Percentiles rank a stretch among this genome's conserved stretches.
phyloP scores from a whole-genome alignment of 73 alveolate genomes.

The Paramecium octaurelia region DNA sequence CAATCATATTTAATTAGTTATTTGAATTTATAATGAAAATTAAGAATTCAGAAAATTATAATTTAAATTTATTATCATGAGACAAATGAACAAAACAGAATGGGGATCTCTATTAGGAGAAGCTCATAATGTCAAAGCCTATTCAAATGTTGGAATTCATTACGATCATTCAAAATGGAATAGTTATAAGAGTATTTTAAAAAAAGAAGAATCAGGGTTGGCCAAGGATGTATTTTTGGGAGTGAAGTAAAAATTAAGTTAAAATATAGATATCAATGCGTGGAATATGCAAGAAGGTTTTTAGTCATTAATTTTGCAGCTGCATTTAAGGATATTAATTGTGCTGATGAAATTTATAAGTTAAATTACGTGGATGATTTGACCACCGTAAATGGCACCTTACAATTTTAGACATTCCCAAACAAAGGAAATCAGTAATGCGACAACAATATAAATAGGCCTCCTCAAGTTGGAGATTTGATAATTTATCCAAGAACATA shows the following conservation, averaged over 20 bases:
- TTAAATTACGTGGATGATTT: constrained; percentile 2
- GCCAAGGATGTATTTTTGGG: neutral
- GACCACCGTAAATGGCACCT: neutral
- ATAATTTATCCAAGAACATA: neutral
- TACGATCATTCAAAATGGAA: neutral
- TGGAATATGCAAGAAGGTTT: neutral
- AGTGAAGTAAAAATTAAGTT: neutral
- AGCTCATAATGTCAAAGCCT: neutral
- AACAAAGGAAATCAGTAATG: neutral
- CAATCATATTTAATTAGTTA: neutral
- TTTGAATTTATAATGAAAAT: neutral
- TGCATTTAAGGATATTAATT: neutral
- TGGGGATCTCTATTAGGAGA: constrained; percentile 32
- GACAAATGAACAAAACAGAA: neutral
- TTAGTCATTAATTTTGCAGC: neutral
- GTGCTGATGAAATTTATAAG: neutral
- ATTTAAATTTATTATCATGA: neutral
- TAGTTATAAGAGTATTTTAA: neutral
- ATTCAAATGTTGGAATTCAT: constrained; percentile 7
- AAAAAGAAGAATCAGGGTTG: constrained; percentile 4
- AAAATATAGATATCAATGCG: neutral
- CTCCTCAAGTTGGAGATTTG: constrained; percentile 10
- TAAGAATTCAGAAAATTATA: neutral
- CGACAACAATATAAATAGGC: neutral
- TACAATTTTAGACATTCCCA: neutral